Evolutionary conservation across 2,329 filamentous ascomycete species (phyloP).

Genomic region (Fusarium papillatum): DNA sequence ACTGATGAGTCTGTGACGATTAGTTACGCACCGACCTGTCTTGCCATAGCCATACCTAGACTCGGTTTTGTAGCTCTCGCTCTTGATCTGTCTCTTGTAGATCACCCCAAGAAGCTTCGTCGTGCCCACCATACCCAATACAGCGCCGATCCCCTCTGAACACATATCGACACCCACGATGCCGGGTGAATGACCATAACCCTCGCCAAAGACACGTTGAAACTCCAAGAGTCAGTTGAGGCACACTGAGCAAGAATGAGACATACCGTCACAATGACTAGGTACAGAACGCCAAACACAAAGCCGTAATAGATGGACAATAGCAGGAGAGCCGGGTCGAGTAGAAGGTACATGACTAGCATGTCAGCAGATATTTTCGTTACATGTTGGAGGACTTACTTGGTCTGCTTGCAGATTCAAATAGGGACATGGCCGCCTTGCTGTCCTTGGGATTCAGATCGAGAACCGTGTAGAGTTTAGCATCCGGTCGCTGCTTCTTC

Average conservation of each 20-base stretch:
- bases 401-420: background rate
- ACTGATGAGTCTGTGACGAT: background rate
- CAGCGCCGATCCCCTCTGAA: background rate
- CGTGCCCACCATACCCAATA: background rate
- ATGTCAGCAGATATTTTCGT: background rate
- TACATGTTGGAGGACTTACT: background rate
- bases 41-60: background rate
- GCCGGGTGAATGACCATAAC: background rate
- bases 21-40: background rate
- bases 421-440: background rate
- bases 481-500: background rate
- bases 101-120: background rate
- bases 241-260: too few relatives aligned
- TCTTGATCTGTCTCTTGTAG: background rate
- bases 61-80: background rate
- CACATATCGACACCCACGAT: background rate
- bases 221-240: background rate
- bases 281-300: background rate
- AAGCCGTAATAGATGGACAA: background rate
- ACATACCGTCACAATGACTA: background rate
- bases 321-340: background rate
- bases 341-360: background rate
- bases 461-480: background rate
- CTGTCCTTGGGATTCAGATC: background rate
- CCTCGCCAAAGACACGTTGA: background rate